phyloP scores from a whole-genome alignment of 169 alveolate species.

The Plasmodium knowlesi region DNA sequence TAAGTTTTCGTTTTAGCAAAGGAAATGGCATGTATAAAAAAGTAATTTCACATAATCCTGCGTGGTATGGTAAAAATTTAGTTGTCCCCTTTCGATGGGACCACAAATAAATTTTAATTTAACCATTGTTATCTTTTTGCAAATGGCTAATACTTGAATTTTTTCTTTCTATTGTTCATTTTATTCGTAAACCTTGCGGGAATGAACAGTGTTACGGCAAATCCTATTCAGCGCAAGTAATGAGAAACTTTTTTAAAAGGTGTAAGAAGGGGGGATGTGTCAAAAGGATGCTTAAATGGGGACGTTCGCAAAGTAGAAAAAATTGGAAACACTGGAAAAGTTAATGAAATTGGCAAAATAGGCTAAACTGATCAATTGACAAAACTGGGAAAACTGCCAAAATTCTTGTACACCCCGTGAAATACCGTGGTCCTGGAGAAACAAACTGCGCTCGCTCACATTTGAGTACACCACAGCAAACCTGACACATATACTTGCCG shows the following conservation, averaged over 20 bases:
- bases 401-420: not conserved
- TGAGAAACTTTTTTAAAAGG: not conserved
- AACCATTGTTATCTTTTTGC: not conserved
- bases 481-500: not conserved
- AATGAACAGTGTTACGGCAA: not conserved
- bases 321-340: not conserved
- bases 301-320: not conserved
- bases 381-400: not conserved
- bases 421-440: not conserved
- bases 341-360: not conserved
- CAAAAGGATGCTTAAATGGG: not conserved
- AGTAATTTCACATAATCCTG: not conserved
- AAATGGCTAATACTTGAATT: not conserved
- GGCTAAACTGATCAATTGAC: not conserved
- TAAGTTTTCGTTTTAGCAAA: not conserved
- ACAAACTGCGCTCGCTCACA: not conserved
- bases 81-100: not conserved
- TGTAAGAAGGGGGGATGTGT: not conserved
- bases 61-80: not conserved
- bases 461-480: not conserved
- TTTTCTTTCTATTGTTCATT: not conserved
- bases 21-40: not conserved
- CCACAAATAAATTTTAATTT: not conserved
- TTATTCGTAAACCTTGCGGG: not conserved
- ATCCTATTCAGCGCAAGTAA: not conserved